A percentile compares a stretch with the other conserved stretches of the same genome.
Conservation (phyloP, 371 early-diverging fungal species). For the Zychaea mexicana region DNA sequence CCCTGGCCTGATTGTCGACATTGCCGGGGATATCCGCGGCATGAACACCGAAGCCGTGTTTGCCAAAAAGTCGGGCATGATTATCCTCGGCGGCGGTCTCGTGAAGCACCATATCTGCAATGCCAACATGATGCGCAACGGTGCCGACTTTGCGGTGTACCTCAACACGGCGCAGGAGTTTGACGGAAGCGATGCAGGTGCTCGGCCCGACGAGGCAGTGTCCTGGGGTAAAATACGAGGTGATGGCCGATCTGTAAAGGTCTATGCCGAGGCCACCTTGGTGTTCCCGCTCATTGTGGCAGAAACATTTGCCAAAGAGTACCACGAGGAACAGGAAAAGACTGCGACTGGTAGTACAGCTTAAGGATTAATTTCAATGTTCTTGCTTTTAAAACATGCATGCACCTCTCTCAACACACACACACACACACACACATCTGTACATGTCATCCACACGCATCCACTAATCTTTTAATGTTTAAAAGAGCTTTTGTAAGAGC, state of each 20-base stretch:
- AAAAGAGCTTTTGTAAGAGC: too few relatives aligned
- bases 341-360: neutral
- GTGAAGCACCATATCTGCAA: conserved; percentile 99
- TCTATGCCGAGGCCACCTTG: conserved; percentile 95
- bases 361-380: too few relatives aligned
- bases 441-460: neutral
- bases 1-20: conserved; percentile 95
- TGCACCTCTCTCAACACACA: neutral
- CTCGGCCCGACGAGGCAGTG: conserved; percentile 98
- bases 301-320: conserved; percentile 85
- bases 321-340: conserved; percentile 20
- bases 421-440: conserved; percentile 18
- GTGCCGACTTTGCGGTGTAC: conserved; percentile 98
- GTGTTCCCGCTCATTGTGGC: conserved; percentile 96
- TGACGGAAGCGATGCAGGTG: conserved; percentile 99
- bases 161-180: conserved; percentile 99
- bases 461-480: too few relatives aligned
- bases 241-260: conserved; percentile 89
- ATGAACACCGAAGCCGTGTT: conserved; percentile 96
- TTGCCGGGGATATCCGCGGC: conserved; percentile 92
- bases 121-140: conserved; percentile 99
- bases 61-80: conserved; percentile 95
- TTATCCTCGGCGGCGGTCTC: conserved; percentile 99
- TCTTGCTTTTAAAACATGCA: too few relatives aligned
- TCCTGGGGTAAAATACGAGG: conserved; percentile 99